Base-by-base conservation (phyloP, 805 yeast species). In the Yarrowia deformans region DNA sequence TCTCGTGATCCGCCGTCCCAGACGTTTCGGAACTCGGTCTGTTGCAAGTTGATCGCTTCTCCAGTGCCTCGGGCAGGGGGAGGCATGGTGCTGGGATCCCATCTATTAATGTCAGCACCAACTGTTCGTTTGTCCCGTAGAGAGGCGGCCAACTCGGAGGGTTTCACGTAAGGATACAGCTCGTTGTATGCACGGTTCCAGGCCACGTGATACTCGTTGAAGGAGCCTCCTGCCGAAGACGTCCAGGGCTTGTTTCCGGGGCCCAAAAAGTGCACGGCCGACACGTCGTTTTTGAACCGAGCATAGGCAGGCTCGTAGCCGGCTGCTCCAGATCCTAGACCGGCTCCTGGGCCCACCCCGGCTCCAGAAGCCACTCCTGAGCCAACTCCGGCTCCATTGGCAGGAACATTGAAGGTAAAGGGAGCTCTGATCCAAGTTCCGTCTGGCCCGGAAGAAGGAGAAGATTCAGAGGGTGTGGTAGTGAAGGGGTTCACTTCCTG, bases 321-420 rank as follows among this genome's bases (percentile, higher is more conserved):
- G 75, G 91, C 91, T 61, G 83, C 52, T 43, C 66, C 66, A 1
- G 66, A 60, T 7, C 66, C 66, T 6, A 54, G 18, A 3, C 63
- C 48, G 12, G 48, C 46, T 14, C 48, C 60, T 8, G 60, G 19
- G n/a, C 45, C 60, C 6, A 29, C 9, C 3, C 34, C 32, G 2
- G 23, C 34, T 19, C 60, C 60, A 19, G 60, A 39, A 14, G 34
- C 45, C 5, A 54, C 60, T 37, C 60, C 60, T 10, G 54, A 49
- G 16, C 54, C 54, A 1, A 49, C 54, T 2, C 39, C 55, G 23
- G 50, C 52, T 1, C 55, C 55, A 29, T 82, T 82, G 43, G 86
- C 83, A 68, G 98, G 94, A 40, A 94, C 96, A 75, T 94, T 94
- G 81, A 87, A 94, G 56, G 86, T 73, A 74, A 93, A 94, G 1